Evolutionary conservation across 495 filamentous ascomycete genomes (phyloP), one percentile per base, ranked within the genome.

Genomic region (Opeltia flavorubescens): DNA sequence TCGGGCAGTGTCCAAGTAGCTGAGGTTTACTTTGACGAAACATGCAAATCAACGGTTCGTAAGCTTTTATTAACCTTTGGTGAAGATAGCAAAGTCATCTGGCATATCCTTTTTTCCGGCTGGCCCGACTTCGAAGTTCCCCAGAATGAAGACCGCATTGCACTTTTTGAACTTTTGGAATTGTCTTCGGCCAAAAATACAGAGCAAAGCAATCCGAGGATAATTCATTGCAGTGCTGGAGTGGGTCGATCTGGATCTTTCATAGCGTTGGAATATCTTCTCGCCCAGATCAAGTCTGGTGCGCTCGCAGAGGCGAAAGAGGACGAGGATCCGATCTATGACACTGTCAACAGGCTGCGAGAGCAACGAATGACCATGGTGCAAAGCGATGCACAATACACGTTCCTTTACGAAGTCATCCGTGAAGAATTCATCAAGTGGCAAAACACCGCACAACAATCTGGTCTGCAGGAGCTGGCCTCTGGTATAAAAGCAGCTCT

Each of bases 331-430:
- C 71, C 72, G 0, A 70, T 85, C 12, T 85, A 81, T 51, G 72
- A 83, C 13, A 78, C 80, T 5, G 93, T 99, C 38, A 80, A 94
- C 51, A 65, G 68, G 54, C 71, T 99, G 55, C 75, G 93, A 24
- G 75, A 89, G 62, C 93, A 99, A 66, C 71, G 93, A 30, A 85
- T 86, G 75, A 84, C 81, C 60, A 99, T 96, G 93, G 93, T 99
- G 3, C 91, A 96, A 63, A 81, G 82, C 25, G 83, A 89, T 57
- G 62, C 72, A 53, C 93, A 99, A 63, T 86, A 86, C 57, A 61
- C 74, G 15, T 96, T 99, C 58, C 74, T 99, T 35, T 96, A 99
- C 64, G 78, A 86, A 55, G 86, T 94, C 0, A 55, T 95, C 47
- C 72, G 76, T 38, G 84, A 89, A 60, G 66, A 79, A 52, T 84